Conservation (phyloP, 2,329 filamentous ascomycete genomes). For the Alternaria sp. region DNA sequence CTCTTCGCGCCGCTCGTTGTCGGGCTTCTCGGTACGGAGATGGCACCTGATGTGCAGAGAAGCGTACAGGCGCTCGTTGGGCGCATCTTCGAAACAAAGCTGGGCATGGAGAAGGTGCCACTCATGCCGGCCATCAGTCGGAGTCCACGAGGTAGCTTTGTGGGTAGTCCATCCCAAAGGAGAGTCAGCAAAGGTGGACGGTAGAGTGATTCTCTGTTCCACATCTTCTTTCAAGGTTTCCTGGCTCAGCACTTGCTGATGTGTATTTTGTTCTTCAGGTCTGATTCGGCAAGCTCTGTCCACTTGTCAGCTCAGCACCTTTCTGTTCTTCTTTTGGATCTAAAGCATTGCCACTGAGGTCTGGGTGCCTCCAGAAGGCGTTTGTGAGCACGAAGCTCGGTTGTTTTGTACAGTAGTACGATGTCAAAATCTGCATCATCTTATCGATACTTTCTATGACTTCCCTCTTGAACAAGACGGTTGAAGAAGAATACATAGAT, state of each 20-base stretch:
- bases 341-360: background rate
- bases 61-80: slow-evolving; percentile 79
- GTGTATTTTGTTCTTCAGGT: background rate
- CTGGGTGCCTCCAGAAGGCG: background rate
- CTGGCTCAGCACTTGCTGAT: background rate
- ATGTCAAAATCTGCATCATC: background rate
- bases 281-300: background rate
- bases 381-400: background rate
- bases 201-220: background rate
- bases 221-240: background rate
- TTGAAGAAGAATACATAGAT: background rate
- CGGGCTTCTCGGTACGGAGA: slow-evolving; percentile 80
- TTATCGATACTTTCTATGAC: background rate
- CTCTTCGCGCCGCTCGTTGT: slow-evolving; percentile 88
- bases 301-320: background rate
- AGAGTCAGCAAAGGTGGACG: slow-evolving; percentile 15
- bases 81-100: slow-evolving; percentile 73
- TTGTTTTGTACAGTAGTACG: background rate
- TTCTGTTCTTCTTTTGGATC: background rate
- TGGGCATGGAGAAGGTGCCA: slow-evolving; percentile 27
- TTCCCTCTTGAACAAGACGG: background rate
- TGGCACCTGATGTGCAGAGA: slow-evolving; percentile 77
- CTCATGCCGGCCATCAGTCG: slow-evolving; percentile 31
- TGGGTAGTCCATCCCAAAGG: slow-evolving; percentile 25
- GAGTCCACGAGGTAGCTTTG: slow-evolving; percentile 32